Base-by-base conservation (phyloP, 768 basidiomycete genomes). In the Sutorius australiensis region DNA sequence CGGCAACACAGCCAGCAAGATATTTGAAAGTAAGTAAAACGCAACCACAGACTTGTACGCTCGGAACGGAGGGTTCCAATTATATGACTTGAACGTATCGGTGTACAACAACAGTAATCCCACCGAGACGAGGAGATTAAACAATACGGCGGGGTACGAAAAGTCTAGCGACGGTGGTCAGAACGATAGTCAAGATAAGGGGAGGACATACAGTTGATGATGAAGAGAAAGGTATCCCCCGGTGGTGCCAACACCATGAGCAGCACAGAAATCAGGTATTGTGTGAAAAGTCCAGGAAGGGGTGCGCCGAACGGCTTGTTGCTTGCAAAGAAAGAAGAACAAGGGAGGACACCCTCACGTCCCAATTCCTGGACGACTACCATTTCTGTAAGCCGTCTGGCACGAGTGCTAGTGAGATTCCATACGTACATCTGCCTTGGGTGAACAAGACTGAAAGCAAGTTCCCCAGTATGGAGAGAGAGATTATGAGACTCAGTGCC, bases 171-270 rank as follows among this genome's bases (percentile, higher is more conserved):
- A 33, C 21, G 21, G 31, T 12, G 34, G 21, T 52, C 17, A 54
- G 47, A 13, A 13, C 28, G 21, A 21, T 5, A 17, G 2, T n/a
- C n/a, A n/a, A n/a, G n/a, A n/a, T n/a, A n/a, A n/a, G n/a, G n/a
- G n/a, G n/a, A n/a, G n/a, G 17, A 66, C 84, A 55, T 47, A 85
- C 87, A 63, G 60, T 80, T 86, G 51, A 87, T 74, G 59, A 83
- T 75, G 67, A 91, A 88, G 30, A 82, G 74, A 61, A 87, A 91
- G 0, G 85, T 85, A 58, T 90, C 88, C 3, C 89, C 87, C 0
- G 85, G 77, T 0, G 88, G 89, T 0, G 83, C 74, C 1, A 75
- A 73, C 6, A 81, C 58, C 43, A 86, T 71, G 51, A 86, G 72
- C 11, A 76, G 57, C 19, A 79, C 75, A 0, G 84, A 86, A 14